A percentile compares a stretch with the other conserved stretches of the same genome.
phyloP scores from a whole-genome alignment of 2,329 filamentous ascomycete species.

The Trichoderma sp. region DNA sequence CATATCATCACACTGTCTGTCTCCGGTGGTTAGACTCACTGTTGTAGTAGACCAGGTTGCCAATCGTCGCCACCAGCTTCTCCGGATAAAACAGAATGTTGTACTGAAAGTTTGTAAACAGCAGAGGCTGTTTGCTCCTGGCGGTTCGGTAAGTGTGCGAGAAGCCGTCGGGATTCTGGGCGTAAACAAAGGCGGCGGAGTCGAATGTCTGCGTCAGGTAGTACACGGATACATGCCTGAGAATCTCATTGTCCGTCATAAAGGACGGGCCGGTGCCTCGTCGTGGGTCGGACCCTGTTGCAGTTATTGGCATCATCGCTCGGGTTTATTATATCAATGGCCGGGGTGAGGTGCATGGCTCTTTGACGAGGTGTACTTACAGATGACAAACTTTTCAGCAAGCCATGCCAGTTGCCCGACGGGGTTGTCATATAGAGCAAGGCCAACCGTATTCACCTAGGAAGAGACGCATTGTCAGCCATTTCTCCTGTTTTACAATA shows the following conservation, averaged over 20 bases:
- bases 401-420: constrained; percentile 44
- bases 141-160: constrained; percentile 19
- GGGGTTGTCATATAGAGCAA: constrained; percentile 43
- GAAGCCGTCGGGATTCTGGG: constrained; percentile 21
- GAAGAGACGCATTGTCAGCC: neutral
- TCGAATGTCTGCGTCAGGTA: constrained; percentile 28
- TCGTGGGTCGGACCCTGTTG: neutral
- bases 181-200: constrained; percentile 25
- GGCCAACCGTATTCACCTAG: constrained; percentile 42
- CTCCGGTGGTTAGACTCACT: neutral
- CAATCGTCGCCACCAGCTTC: constrained; percentile 20
- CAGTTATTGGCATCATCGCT: neutral
- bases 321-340: neutral
- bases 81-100: constrained; percentile 25
- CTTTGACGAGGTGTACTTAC: neutral
- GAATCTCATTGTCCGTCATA: constrained; percentile 24
- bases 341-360: neutral
- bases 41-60: constrained; percentile 25
- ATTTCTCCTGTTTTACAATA: neutral
- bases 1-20: neutral
- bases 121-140: constrained; percentile 19
- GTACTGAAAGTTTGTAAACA: constrained; percentile 25
- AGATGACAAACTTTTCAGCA: constrained; percentile 38
- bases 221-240: constrained; percentile 27
- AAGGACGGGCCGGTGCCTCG: constrained; percentile 20